Base-by-base conservation (phyloP, 2,329 filamentous ascomycete species). In the Leptographium galeiforme region DNA sequence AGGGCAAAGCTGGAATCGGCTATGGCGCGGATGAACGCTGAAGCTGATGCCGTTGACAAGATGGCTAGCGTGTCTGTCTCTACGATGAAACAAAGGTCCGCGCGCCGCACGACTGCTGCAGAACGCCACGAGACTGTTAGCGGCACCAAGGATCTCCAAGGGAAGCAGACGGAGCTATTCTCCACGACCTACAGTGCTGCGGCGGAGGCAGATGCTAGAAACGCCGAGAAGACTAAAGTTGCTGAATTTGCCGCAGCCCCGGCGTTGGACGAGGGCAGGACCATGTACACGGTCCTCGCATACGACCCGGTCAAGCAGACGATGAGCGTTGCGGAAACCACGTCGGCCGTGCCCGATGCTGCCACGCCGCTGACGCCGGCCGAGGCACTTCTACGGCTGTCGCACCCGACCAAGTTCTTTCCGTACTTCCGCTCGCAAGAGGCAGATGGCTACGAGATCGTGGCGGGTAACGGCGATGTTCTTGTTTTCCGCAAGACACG, bases 401-500 rank as follows among this genome's bases (percentile, higher is more conserved):
- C 78, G 0, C 76, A 83, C 56, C 81, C 83, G 0, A 72, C 76
- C 50, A 79, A 79, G 58, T 87, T 87, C 65, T 72, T 86, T 13
- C 74, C 81, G 5, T 73, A 85, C 58, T 81, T 87, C 54, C 69
- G 71, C 4, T 65, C 72, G 1, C 71, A 86, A 2, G 73, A 81
- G 56, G 68, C 71, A 0, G 71, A 83, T 53, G 84, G 83, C 0
- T 87, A 81, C 57, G 82, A 85, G 59, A 80, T 86, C 41, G 74
- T 82, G 1, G 79, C 82, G 2, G 82, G 81, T 1, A 72, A 72
- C 48, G 76, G 75, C 7, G 75, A 87, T 57, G 71, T 85, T 6
- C 71, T 87, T 32, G 74, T 88, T 5, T 84, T 87, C 61, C 80
- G 79, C 57, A 82, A 84, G 64, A 73, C 78, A 5, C 70, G 72